Conservation (phyloP, 345 rosid species). For the Eucalyptus cloeziana region DNA sequence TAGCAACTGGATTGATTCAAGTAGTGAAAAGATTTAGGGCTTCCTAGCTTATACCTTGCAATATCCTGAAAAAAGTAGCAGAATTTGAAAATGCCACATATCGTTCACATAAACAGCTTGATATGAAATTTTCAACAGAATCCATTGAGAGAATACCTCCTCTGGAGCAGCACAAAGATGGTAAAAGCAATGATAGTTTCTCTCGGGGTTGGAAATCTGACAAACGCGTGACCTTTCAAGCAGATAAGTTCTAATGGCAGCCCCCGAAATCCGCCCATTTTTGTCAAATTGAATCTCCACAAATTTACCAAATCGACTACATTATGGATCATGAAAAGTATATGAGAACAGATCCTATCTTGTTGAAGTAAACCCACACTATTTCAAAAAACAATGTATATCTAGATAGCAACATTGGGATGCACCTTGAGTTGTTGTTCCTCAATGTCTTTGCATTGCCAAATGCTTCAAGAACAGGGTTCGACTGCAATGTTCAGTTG, state of each 20-base stretch:
- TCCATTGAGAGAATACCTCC: slow-evolving; percentile 39
- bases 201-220: slow-evolving; percentile 85
- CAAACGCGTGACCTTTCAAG: slow-evolving; percentile 96
- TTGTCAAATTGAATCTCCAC: slow-evolving; percentile 93
- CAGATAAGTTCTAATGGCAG: slow-evolving; percentile 84
- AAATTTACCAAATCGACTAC: slow-evolving; percentile 94
- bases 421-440: slow-evolving; percentile 88
- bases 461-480: slow-evolving; percentile 97
- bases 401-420: background rate
- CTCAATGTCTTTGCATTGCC: slow-evolving; percentile 95
- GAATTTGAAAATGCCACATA: background rate
- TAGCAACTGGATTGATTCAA: slow-evolving; percentile 75
- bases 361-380: background rate
- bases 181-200: slow-evolving; percentile 93
- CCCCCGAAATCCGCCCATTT: slow-evolving; percentile 89
- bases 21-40: slow-evolving; percentile 60
- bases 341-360: background rate
- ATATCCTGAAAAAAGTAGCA: slow-evolving; percentile 36
- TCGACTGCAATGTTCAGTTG: slow-evolving; percentile 43
- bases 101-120: background rate
- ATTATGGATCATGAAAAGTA: slow-evolving; percentile 1
- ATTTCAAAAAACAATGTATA: background rate
- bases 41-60: slow-evolving; percentile 49
- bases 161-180: slow-evolving; percentile 90
- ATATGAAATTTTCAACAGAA: background rate